Evolutionary conservation across 495 filamentous ascomycete genomes (phyloP).

Genomic region (Platismatia glauca): DNA sequence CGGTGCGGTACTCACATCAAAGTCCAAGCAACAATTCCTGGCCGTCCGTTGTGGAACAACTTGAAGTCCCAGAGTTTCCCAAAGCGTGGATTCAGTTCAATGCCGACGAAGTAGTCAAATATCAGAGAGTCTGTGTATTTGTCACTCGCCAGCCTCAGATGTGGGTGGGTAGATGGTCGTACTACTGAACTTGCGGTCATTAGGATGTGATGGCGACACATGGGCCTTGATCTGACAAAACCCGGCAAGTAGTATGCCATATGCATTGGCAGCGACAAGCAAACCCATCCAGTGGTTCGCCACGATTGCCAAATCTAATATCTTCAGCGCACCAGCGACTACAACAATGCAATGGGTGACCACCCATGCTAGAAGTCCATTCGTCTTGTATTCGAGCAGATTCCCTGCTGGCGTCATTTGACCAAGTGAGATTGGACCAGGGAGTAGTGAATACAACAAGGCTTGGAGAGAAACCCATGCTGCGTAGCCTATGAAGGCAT

Average conservation of each 20-base stretch:
- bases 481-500: slow-evolving; percentile 26
- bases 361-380: slow-evolving; percentile 37
- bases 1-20: slow-evolving; percentile 28
- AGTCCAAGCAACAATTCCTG: slow-evolving; percentile 37
- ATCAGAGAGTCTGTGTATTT: slow-evolving; percentile 27
- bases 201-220: slow-evolving; percentile 31
- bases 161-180: neutral
- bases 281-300: slow-evolving; percentile 37
- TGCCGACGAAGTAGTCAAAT: slow-evolving; percentile 40
- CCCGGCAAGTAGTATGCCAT: slow-evolving; percentile 30
- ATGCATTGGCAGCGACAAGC: slow-evolving; percentile 34
- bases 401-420: slow-evolving; percentile 31
- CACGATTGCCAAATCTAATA: slow-evolving; percentile 35
- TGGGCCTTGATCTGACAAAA: slow-evolving; percentile 37
- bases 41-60: slow-evolving; percentile 42
- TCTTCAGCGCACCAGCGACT: slow-evolving; percentile 20
- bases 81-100: slow-evolving; percentile 43
- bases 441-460: slow-evolving; percentile 29
- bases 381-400: slow-evolving; percentile 31
- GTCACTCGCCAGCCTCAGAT: slow-evolving; percentile 1
- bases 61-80: slow-evolving; percentile 42
- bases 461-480: slow-evolving; percentile 31
- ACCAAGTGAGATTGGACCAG: slow-evolving; percentile 25
- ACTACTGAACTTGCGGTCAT: slow-evolving; percentile 36
- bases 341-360: slow-evolving; percentile 31